Base-by-base conservation (phyloP, 2,329 filamentous ascomycete species). In the Ascocoryne sarcoides region DNA sequence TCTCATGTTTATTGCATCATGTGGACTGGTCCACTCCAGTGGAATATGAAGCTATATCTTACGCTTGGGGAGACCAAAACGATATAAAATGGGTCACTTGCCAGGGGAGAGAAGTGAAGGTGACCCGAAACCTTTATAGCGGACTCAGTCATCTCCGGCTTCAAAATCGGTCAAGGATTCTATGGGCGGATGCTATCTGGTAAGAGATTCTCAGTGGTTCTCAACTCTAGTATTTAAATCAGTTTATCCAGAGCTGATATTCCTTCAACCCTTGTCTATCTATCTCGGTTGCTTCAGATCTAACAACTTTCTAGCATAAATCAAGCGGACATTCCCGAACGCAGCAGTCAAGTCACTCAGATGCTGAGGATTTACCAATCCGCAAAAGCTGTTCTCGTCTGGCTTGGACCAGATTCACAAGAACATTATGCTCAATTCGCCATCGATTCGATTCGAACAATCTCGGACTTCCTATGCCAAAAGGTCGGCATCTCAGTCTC, bases 291-390 rank as follows among this genome's bases (percentile, higher is more conserved):
- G 5, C 21, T n/a, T n/a, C n/a, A n/a, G n/a, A 17, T 23, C 39
- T 32, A 26, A 42, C 10, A 36, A 32, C 15, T 29, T 32, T 18
- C 31, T 36, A 50, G 48, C 26, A 50, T 50, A 31, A 49, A 57
- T 37, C 56, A 57, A 42, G 33, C 31, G 8, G 44, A 55, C 37
- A 39, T 46, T 33, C 35, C 36, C 30, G 51, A 58, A 43, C 46
- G 51, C 28, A 42, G 45, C 15, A 34, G 43, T 15, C 52, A 56
- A 43, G 55, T 58, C 18, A 36, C 23, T 5, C 47, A 53, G 31
- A 57, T 56, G 52, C 50, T 47, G 16, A 47, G 45, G n/a, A 55
- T 58, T n/a, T 58, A 53, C 26, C 46, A 50, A 23, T 45, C 44
- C 9, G 52, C 53, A 2, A 44, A 51, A 30, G 18, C 40, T 10